Base-by-base conservation (phyloP, 148 eudicot genomes). In the Linanthus parryae region DNA sequence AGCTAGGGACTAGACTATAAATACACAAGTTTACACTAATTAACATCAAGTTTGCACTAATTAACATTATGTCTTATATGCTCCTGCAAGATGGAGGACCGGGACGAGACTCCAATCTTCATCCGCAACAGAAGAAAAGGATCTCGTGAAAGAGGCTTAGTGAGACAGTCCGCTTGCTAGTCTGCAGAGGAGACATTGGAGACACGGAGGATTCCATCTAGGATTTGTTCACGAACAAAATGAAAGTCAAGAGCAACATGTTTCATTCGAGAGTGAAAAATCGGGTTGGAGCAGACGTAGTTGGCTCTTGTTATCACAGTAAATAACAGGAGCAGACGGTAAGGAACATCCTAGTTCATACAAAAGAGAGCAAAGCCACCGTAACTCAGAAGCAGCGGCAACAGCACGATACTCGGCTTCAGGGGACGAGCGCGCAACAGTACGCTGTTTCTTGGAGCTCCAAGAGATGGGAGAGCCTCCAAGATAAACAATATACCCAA, bases 261-360 rank as follows among this genome's bases (percentile, higher is more conserved):
- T 10, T 44, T 44, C 48, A 44, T 44, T 21, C 48, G 7, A 2
- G 48, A 44, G 11, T 44, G 48, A 11, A 44, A 44, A 21, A 44
- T 16, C 2, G 48, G 48, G 23, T 44, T 44, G 4, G 13, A 25
- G 13, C 48, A 44, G 4, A 21, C 9, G 45, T 41, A 15, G 6
- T 20, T 41, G 13, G 45, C 45, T 8, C 45, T 23, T 41, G 10
- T 41, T 41, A 23, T 41, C 20, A 16, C 45, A 41, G 5, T 4
- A 23, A 4, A 41, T 20, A 15, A 4, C 21, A 14, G 45, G 45
- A 2, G 45, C 21, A 16, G 45, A 4, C 2, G 19, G 2, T 8
- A 41, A 9, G 4, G 2, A 41, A 4, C 16, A 1, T 2, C 45
- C 19, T 15, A 41, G 10, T 23, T 41, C 19, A 41, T 2, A 2